Base-by-base conservation (phyloP, 768 basidiomycete species). In the Clitopilus hobsonii region DNA sequence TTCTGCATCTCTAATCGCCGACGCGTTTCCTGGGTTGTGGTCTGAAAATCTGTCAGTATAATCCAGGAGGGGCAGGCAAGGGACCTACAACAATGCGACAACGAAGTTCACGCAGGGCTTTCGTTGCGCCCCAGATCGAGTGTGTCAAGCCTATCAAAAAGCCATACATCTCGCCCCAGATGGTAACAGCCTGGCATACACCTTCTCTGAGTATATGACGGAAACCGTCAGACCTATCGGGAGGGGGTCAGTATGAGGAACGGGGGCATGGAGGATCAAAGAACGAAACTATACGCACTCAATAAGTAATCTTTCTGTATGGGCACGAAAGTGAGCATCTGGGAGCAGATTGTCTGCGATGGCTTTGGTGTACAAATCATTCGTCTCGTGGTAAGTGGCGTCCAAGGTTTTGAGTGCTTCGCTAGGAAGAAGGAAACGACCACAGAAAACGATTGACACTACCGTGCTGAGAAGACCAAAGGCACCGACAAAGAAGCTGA, bases 401-500 rank as follows among this genome's bases (percentile, higher is more conserved):
- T 54, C 53, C 29, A 53, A 36, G 3, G 49, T 27, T 36, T 54
- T 30, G n/a, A 57, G 16, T 27, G 52, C 50, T 6, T 30, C 41
- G 20, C 27, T 28, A 14, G 54, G 54, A 1, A 58, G 38, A 22
- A 48, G 53, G 11, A 25, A 24, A 3, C 49, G 49, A 5, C 25
- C 36, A 25, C 20, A 52, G 26, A 55, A 29, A 13, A 51, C 22
- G n/a, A 45, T n/a, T 8, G 54, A 52, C 14, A 28, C 27, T n/a
- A 51, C 3, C 20, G 54, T 49, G 38, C 22, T 55, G 18, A 60
- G 28, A 38, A 57, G 38, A 8, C 51, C 50, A 32, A 58, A 57
- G 3, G 52, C 52, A 1, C 60, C 60, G 18, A 58, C 55, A 47
- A 56, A 47, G 18, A 55, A 53, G 18, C 38, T 55, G 45, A 58